Evolutionary conservation across 2,329 filamentous ascomycete species (phyloP), one percentile per base, ranked within the genome.

Genomic region (Coleophoma cylindrospora): DNA sequence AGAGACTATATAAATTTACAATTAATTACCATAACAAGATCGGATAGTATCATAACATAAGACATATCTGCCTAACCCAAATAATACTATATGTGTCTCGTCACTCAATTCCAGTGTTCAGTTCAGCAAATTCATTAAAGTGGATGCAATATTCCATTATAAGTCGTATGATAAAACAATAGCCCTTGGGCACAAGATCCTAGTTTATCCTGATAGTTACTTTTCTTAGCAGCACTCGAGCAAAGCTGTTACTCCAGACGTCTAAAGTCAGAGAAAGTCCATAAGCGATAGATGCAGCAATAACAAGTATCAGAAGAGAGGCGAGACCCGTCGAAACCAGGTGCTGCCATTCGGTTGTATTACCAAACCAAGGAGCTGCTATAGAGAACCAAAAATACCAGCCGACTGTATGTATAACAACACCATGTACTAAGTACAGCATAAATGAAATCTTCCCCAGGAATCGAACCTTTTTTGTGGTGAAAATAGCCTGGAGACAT

Each of bases 341-440:
- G 15, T 40, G 37, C 37, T 40, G 37, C 37, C 37, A 40, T 40
- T n/a, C 37, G 3, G 37, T 40, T 2, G 6, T 15, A 3, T 40
- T 19, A 40, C 37, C 37, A 14, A 40, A 15, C 37, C 37, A 40
- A 14, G n/a, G n/a, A 9, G 37, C 37, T 2, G 37, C n/a, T 15
- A 15, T 15, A 19, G 9, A 10, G n/a, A 19, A 7, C 37, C 37
- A 40, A 9, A 40, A 11, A 19, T 40, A 19, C 37, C 37, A 40
- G 9, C 37, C 37, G 19, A 40, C n/a, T 13, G 37, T 40, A n/a
- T 40, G 37, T 8, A 40, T n/a, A 19, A 40, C 9, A 15, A 13
- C 9, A 3, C 81, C 81, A 56, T 86, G 82, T 8, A 84, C 72
- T 12, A 85, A 68, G 64, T 86, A 86, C 12, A 86, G 66, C 3